Evolutionary conservation across 2,329 filamentous ascomycete species (phyloP), one percentile per base, ranked within the genome.

Genomic region (Paramyrothecium roridum): DNA sequence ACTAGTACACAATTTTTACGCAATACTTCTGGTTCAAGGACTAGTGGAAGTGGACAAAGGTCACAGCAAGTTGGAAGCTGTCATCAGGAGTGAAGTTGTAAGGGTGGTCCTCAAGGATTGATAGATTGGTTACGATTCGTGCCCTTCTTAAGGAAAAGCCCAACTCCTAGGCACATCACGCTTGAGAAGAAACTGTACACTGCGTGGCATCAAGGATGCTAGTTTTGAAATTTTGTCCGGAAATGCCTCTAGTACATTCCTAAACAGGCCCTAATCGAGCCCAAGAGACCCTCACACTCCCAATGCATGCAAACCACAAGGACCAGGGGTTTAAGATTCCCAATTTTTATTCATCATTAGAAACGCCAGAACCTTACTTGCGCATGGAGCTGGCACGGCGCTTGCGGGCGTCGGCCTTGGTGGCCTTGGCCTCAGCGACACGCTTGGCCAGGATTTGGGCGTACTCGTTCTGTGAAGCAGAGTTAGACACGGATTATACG

Each of bases 361-460:
- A 66, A 69, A 70, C 67, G 67, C 70, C 66, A 62, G 60, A 65
- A 62, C 57, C 82, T 81, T 91, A 92, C 83, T 93, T 93, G 84
- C 83, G 87, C 88, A 96, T 91, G 73, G 93, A 97, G 77, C 90
- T 96, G 70, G 93, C 93, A 76, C 95, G 87, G 77, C 95, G 88
- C 92, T 98, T 98, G 84, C 92, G 91, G 78, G 89, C 82, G 82
- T 98, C 93, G 70, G 87, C 88, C 84, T 95, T 93, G 80, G 89
- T 88, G 75, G 89, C 83, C 87, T 97, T 96, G 83, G 92, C 90
- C 84, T 99, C 95, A 75, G 87, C 83, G 73, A 98, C 91, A 82
- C 95, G 95, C 90, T 95, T 96, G 83, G 95, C 91, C 63, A 99
- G 86, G 78, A 98, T 80, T 80, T 93, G 87, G 70, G 93, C 88